Conservation (phyloP, 2,329 filamentous ascomycete species). For the Cercospora brassicicola region DNA sequence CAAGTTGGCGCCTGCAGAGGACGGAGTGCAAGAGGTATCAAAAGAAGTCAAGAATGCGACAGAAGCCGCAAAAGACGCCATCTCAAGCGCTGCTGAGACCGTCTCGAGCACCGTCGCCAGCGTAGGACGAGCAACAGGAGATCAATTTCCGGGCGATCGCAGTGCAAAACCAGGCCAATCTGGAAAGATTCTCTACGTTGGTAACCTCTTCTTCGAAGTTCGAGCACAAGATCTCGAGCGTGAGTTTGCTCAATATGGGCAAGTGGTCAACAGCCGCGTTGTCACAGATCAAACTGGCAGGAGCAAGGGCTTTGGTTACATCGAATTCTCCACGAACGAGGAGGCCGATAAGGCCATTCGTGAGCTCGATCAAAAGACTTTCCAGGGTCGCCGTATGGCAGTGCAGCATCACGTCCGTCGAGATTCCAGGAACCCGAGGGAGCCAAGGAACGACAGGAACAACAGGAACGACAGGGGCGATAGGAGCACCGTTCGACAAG, state of each 20-base stretch:
- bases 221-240: slow-evolving; percentile 60
- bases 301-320: slow-evolving; percentile 71
- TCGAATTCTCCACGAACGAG: slow-evolving; percentile 58
- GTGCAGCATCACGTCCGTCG: slow-evolving; percentile 57
- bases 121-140: neutral
- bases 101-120: slow-evolving; percentile 15
- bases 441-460: neutral
- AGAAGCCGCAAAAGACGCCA: slow-evolving; percentile 20
- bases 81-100: slow-evolving; percentile 17
- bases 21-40: slow-evolving; percentile 23
- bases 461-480: neutral
- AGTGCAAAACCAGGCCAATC: slow-evolving; percentile 27
- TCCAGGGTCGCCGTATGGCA: slow-evolving; percentile 64
- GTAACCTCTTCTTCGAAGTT: slow-evolving; percentile 70
- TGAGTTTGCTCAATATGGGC: slow-evolving; percentile 61
- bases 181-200: slow-evolving; percentile 59
- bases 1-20: slow-evolving; percentile 15
- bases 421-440: slow-evolving; percentile 3
- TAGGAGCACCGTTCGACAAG: neutral
- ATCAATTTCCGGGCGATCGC: neutral
- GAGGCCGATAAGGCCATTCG: slow-evolving; percentile 58
- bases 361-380: slow-evolving; percentile 59
- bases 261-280: slow-evolving; percentile 55
- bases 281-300: slow-evolving; percentile 62
- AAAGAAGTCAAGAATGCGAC: slow-evolving; percentile 27